A percentile compares a stretch with the other conserved stretches of the same genome.
These are phyloP conservation scores for Debaryomyces sp. DNA, from an alignment of 1,139 yeast species.

Conservation along the genomic window DNA sequence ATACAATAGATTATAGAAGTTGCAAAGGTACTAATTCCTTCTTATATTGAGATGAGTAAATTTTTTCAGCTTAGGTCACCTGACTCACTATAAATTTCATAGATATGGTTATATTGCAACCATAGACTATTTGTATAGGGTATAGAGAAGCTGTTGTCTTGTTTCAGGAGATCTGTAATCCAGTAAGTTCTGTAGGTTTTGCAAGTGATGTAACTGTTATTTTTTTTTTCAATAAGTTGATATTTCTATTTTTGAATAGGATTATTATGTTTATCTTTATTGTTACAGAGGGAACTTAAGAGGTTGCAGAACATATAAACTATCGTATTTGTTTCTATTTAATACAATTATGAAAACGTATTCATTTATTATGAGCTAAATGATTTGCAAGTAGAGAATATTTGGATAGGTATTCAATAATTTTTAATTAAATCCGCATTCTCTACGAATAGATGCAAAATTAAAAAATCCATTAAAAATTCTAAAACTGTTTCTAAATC, in stretches of 20 bases:
- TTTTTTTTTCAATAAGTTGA: too few relatives aligned
- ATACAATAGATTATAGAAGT: not conserved
- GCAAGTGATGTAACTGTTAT: too few relatives aligned
- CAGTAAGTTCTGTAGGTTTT: too few relatives aligned
- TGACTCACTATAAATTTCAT: not conserved
- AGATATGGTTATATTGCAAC: not conserved
- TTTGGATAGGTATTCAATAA: not conserved
- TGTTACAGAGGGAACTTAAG: too few relatives aligned
- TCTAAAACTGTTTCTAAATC: not conserved
- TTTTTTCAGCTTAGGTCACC: conserved; percentile 1
- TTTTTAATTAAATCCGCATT: not conserved
- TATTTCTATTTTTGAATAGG: too few relatives aligned
- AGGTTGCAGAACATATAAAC: too few relatives aligned
- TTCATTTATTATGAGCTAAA: too few relatives aligned
- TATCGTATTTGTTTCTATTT: too few relatives aligned
- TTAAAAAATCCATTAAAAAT: not conserved
- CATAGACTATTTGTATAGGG: not conserved
- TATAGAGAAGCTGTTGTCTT: too few relatives aligned
- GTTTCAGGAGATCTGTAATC: not conserved
- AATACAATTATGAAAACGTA: too few relatives aligned
- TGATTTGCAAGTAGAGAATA: not conserved
- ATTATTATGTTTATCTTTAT: too few relatives aligned
- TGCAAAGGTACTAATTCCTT: not conserved
- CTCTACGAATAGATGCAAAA: not conserved
- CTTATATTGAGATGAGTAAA: conserved; percentile 4